phyloP scores from a whole-genome alignment of 495 filamentous ascomycete species.

The Penicillium bialowiezense region DNA sequence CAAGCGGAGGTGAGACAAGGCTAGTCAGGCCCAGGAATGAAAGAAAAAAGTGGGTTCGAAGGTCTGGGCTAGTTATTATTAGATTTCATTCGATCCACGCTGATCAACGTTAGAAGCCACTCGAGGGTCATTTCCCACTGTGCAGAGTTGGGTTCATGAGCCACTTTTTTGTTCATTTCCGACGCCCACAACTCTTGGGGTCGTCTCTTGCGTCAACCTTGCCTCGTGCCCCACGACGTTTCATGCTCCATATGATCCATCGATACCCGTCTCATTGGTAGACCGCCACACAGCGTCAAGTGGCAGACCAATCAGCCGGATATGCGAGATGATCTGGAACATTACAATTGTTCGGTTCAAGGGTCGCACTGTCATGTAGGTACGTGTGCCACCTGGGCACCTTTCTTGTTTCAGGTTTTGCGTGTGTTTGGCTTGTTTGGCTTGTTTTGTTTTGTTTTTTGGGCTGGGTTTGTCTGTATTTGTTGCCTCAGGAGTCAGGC shows the following conservation, averaged over 20 bases:
- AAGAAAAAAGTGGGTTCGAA: background rate
- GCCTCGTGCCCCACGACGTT: background rate
- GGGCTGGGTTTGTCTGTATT: background rate
- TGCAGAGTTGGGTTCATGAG: too few relatives aligned
- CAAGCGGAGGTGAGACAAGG: conserved; percentile 1
- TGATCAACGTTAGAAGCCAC: conserved; percentile 2
- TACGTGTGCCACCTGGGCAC: background rate
- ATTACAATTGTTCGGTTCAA: background rate
- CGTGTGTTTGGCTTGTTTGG: background rate
- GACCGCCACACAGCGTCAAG: background rate
- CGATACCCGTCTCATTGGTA: background rate
- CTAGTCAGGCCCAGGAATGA: background rate
- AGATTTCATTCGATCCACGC: background rate
- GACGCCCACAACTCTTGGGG: background rate
- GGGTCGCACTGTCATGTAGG: conserved; percentile 1
- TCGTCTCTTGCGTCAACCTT: background rate
- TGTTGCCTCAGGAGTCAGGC: too few relatives aligned
- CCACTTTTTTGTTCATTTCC: background rate
- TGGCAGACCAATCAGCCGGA: background rate
- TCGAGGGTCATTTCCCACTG: background rate
- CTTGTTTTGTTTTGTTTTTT: background rate
- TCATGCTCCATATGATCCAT: background rate
- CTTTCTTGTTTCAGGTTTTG: background rate
- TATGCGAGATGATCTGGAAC: background rate
- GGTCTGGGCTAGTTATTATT: conserved; percentile 4